Percentiles rank a stretch among this genome's conserved stretches.
phyloP scores from a whole-genome alignment of 2,329 filamentous ascomycete genomes.

The Bipolaris zeicola region DNA sequence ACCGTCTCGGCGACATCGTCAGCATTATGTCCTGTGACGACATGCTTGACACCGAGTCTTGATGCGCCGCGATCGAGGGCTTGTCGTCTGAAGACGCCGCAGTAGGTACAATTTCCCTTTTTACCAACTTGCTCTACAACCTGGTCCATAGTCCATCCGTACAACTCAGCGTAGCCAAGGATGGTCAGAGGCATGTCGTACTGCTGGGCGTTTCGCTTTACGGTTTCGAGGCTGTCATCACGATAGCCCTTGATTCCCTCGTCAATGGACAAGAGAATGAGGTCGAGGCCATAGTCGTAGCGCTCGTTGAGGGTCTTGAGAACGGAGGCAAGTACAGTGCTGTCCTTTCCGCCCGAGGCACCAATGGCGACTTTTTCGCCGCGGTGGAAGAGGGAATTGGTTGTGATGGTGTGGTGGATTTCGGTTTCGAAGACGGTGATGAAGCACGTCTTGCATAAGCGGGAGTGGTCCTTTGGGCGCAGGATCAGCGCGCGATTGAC shows the following conservation, averaged over 20 bases:
- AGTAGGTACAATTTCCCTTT: constrained; percentile 99
- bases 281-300: constrained; percentile 81
- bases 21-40: constrained; percentile 96
- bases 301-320: constrained; percentile 93
- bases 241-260: constrained; percentile 97
- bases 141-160: constrained; percentile 99
- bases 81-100: constrained; percentile 92
- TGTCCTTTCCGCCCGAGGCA: constrained; percentile 96
- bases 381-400: constrained; percentile 77
- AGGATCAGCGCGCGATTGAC: constrained; percentile 83
- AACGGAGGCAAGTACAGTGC: constrained; percentile 91
- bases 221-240: constrained; percentile 94
- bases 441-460: constrained; percentile 90
- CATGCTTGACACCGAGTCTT: constrained; percentile 84
- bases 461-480: constrained; percentile 91
- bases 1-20: constrained; percentile 98
- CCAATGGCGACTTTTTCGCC: constrained; percentile 93
- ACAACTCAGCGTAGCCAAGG: constrained; percentile 89
- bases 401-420: constrained; percentile 88
- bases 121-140: constrained; percentile 96
- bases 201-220: constrained; percentile 89
- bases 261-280: constrained; percentile 89
- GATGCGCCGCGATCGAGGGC: constrained; percentile 91
- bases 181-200: constrained; percentile 93
- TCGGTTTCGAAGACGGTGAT: constrained; percentile 87